Evolutionary conservation across 1,139 yeast genomes (phyloP).

Genomic region (Blastobotrys serpentis): DNA sequence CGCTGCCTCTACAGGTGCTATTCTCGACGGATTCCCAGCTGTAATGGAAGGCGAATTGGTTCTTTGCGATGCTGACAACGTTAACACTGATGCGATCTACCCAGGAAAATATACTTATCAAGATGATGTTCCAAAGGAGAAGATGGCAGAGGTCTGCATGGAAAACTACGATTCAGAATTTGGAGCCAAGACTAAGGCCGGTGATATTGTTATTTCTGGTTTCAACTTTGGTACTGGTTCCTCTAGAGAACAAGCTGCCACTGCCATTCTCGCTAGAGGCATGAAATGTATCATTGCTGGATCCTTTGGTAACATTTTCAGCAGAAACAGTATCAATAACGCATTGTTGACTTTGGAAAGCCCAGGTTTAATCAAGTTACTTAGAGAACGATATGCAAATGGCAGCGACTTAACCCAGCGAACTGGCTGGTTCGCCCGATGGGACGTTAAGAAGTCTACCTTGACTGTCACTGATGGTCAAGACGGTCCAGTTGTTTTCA

Average conservation of each 20-base stretch:
- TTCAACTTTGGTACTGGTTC: conserved; percentile 98
- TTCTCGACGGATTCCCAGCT: conserved; percentile 87
- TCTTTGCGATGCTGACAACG: conserved; percentile 94
- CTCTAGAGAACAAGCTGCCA: conserved; percentile 99
- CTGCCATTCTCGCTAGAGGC: conserved; percentile 91
- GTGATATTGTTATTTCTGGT: conserved; percentile 89
- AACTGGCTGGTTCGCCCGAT: conserved; percentile 88
- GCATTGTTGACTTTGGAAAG: conserved; percentile 91
- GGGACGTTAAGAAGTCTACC: conserved; percentile 87
- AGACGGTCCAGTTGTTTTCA: conserved; percentile 60
- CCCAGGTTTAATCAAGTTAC: conserved; percentile 75
- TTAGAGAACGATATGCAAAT: conserved; percentile 65
- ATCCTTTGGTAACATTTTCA: conserved; percentile 94
- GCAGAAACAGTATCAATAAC: conserved; percentile 92
- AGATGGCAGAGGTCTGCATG: conserved; percentile 99
- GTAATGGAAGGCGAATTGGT: conserved; percentile 86
- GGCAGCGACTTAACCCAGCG: conserved; percentile 76
- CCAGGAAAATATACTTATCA: conserved; percentile 99
- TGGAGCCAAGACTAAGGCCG: conserved; percentile 71
- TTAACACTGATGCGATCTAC: conserved; percentile 96
- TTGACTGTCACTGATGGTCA: conserved; percentile 73
- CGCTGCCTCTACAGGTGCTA: conserved; percentile 54
- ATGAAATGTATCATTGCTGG: conserved; percentile 93
- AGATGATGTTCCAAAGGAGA: conserved; percentile 89
- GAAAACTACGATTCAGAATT: conserved; percentile 94